Evolutionary conservation across 495 filamentous ascomycete genomes (phyloP).

Genomic region (Neurospora tetrasperma): DNA sequence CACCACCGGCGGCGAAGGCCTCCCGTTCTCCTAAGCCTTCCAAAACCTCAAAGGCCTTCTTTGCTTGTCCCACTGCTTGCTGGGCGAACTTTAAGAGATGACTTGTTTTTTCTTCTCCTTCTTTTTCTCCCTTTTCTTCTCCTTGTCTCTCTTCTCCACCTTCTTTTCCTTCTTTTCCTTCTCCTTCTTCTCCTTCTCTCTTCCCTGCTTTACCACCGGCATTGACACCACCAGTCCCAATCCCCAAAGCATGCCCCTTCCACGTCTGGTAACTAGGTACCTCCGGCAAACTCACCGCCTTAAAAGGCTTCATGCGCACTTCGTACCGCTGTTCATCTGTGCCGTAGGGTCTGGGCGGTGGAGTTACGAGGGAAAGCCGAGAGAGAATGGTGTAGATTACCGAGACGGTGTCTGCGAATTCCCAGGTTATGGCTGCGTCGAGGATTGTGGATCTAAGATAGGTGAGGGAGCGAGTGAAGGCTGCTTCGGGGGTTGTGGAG

Average conservation of each 20-base stretch:
- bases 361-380: no score
- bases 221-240: no score
- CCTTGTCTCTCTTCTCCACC: no score
- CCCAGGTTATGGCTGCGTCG: conserved; percentile 57
- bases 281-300: conserved; percentile 56
- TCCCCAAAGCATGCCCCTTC: not conserved
- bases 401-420: conserved; percentile 58
- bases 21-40: conserved; percentile 35
- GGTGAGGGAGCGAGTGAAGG: conserved; percentile 45
- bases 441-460: conserved; percentile 52
- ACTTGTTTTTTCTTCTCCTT: conserved; percentile 8
- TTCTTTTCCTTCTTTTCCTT: not conserved
- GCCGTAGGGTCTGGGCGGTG: conserved; percentile 57
- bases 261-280: conserved; percentile 60
- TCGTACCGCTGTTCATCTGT: conserved; percentile 65
- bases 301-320: conserved; percentile 83
- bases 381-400: conserved; percentile 56
- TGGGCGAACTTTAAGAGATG: conserved; percentile 51
- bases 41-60: conserved; percentile 55
- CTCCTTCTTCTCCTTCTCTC: no score
- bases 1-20: conserved; percentile 23
- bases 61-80: conserved; percentile 47
- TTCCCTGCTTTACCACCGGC: no score
- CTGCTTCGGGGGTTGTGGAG: conserved; percentile 20
- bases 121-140: not conserved